Conservation (phyloP, 164 flowering plant species). For the Echeveria elegans region DNA sequence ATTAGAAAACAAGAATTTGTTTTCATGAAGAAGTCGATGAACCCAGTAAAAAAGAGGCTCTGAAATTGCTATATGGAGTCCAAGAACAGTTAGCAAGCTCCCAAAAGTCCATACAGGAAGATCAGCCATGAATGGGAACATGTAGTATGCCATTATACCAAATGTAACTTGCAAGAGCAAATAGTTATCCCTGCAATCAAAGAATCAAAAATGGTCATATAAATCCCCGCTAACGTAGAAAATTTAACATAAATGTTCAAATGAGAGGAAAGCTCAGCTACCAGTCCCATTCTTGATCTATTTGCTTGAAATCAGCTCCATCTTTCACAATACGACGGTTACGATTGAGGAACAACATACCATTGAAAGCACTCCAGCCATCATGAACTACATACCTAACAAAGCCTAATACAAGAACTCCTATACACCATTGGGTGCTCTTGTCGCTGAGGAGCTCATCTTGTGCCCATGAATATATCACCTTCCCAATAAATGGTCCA, state of each 20-base stretch:
- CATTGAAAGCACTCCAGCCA: slow-evolving; percentile 36
- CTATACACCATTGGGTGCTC: slow-evolving; percentile 37
- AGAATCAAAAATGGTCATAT: background rate
- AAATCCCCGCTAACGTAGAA: background rate
- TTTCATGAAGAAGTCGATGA: slow-evolving; percentile 43
- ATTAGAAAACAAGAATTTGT: slow-evolving; percentile 24
- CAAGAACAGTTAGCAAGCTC: slow-evolving; percentile 34
- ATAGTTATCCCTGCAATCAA: background rate
- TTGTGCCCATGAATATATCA: slow-evolving; percentile 17
- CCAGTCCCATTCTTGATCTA: slow-evolving; percentile 89
- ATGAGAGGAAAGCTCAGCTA: slow-evolving; percentile 34
- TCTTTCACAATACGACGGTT: slow-evolving; percentile 33
- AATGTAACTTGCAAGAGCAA: background rate
- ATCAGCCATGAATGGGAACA: slow-evolving; percentile 28
- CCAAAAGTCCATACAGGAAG: slow-evolving; percentile 52
- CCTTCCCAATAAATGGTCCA: slow-evolving; percentile 55
- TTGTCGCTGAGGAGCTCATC: slow-evolving; percentile 16
- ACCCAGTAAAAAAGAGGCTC: slow-evolving; percentile 70
- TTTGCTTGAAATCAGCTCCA: slow-evolving; percentile 62
- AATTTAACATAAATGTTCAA: background rate
- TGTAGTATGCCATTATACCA: slow-evolving; percentile 21
- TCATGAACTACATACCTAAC: slow-evolving; percentile 43
- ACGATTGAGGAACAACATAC: slow-evolving; percentile 50
- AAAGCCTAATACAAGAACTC: slow-evolving; percentile 41
- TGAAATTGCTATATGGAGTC: slow-evolving; percentile 54